These are phyloP conservation scores for Seminavis robusta DNA, from an alignment of 108 stramenopile genomes.

Conservation along the genomic window DNA sequence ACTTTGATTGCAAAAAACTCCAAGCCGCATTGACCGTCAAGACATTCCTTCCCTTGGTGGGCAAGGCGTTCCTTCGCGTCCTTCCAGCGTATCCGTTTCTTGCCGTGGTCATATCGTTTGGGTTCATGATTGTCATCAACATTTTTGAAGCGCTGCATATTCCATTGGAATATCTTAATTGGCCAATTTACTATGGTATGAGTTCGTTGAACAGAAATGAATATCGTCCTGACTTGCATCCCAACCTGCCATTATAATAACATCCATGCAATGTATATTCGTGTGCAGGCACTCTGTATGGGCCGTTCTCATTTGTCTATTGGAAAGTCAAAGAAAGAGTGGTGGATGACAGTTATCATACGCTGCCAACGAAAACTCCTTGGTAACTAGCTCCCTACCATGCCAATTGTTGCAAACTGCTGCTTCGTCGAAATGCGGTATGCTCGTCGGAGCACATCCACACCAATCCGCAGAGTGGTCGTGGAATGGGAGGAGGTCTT, in stretches of 20 bases:
- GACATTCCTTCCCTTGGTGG: slow-evolving; percentile 36
- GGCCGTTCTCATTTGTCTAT: slow-evolving; percentile 70
- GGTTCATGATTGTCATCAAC: slow-evolving; percentile 65
- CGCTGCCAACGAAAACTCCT: no score
- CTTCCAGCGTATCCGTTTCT: slow-evolving; percentile 75
- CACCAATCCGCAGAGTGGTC: no score
- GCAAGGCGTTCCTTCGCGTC: slow-evolving; percentile 44
- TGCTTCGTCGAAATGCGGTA: no score
- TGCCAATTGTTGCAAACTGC: no score
- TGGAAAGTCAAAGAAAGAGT: slow-evolving; percentile 52
- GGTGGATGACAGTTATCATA: neutral
- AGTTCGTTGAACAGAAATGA: no score
- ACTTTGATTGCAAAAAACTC: slow-evolving; percentile 50
- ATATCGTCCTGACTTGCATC: no score
- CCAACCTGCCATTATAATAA: no score
- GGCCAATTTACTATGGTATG: slow-evolving; percentile 80
- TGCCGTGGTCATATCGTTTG: slow-evolving; percentile 74
- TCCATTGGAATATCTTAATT: slow-evolving; percentile 48
- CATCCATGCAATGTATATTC: no score
- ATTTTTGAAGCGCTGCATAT: slow-evolving; percentile 56
- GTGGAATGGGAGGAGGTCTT: no score
- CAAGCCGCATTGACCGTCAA: neutral
- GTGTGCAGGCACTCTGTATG: slow-evolving; percentile 76
- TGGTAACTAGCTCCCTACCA: no score
- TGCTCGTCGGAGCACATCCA: no score